phyloP scores from a whole-genome alignment of 306 rosid genomes.

The Luffa acutangula region DNA sequence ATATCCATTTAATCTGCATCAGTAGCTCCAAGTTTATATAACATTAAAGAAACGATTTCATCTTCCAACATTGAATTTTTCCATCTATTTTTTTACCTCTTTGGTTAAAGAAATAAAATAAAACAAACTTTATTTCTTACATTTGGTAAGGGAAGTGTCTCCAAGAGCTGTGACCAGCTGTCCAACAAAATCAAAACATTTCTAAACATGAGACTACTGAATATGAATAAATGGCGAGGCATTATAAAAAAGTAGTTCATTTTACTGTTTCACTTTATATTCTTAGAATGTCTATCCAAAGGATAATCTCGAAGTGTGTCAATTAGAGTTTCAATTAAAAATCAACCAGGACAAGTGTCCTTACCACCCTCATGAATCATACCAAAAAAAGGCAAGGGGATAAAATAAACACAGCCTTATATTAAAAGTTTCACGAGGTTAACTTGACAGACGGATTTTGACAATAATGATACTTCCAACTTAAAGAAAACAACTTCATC shows the following conservation, averaged over 20 bases:
- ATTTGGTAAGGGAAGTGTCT: constrained; percentile 89
- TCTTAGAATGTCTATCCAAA: not conserved
- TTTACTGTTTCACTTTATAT: not conserved
- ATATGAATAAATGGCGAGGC: not conserved
- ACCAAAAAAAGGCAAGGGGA: not conserved
- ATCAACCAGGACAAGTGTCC: not conserved
- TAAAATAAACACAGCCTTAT: not conserved
- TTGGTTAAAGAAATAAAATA: no score
- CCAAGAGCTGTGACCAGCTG: constrained; percentile 99
- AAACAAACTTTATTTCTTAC: constrained; percentile 29
- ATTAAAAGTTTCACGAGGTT: not conserved
- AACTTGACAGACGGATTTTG: not conserved
- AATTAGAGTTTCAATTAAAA: not conserved
- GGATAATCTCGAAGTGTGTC: not conserved
- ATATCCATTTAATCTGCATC: constrained; percentile 94
- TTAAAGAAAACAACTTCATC: not conserved
- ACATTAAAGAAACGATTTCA: not conserved
- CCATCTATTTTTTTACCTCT: not conserved
- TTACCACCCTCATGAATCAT: not conserved
- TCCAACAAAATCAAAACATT: constrained; percentile 19
- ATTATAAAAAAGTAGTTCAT: not conserved
- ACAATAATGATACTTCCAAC: not conserved
- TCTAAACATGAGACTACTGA: not conserved
- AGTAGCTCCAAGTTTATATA: constrained; percentile 8
- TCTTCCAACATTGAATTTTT: not conserved